Percentiles rank a stretch among this genome's conserved stretches.
These are phyloP conservation scores for Prunella vulgaris DNA, from an alignment of 257 asterid species.

Conservation along the genomic window DNA sequence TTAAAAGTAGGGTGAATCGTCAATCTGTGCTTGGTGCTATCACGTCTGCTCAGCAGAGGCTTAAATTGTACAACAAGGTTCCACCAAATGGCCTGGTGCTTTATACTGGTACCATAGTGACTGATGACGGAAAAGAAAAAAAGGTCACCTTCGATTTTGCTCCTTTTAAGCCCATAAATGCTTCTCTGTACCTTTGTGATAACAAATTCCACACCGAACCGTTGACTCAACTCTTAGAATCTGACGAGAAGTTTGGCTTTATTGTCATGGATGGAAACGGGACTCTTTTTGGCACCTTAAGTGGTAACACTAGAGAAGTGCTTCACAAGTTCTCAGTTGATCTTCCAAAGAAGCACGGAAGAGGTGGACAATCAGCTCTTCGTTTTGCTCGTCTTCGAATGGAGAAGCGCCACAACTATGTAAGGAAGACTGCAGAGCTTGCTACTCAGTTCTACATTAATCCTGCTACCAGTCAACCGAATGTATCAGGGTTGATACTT, in stretches of 20 bases:
- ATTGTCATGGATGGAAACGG: constrained; percentile 69
- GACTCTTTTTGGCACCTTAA: constrained; percentile 56
- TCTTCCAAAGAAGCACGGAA: constrained; percentile 60
- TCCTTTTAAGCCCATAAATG: constrained; percentile 60
- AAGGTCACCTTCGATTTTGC: constrained; percentile 53
- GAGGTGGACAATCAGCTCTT: constrained; percentile 68
- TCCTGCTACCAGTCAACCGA: constrained; percentile 61
- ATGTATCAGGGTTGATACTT: constrained; percentile 53
- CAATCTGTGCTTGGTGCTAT: constrained; percentile 65
- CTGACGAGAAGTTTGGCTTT: constrained; percentile 59
- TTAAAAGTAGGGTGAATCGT: constrained; percentile 63
- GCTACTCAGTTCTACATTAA: constrained; percentile 59
- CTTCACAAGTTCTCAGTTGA: constrained; percentile 62
- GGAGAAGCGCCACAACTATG: constrained; percentile 68
- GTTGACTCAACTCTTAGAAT: constrained; percentile 45
- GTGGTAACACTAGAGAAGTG: constrained; percentile 62
- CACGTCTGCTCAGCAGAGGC: constrained; percentile 69
- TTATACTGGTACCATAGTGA: constrained; percentile 55
- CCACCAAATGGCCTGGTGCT: constrained; percentile 61
- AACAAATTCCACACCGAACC: constrained; percentile 60
- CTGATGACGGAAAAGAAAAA: constrained; percentile 56
- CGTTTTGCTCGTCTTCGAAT: constrained; percentile 63
- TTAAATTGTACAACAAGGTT: constrained; percentile 52
- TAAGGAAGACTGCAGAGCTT: constrained; percentile 61
- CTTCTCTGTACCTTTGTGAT: constrained; percentile 60